These are phyloP conservation scores for Chytriomyces sp. DNA, from an alignment of 192 early-diverging fungal species.

Conservation along the genomic window DNA sequence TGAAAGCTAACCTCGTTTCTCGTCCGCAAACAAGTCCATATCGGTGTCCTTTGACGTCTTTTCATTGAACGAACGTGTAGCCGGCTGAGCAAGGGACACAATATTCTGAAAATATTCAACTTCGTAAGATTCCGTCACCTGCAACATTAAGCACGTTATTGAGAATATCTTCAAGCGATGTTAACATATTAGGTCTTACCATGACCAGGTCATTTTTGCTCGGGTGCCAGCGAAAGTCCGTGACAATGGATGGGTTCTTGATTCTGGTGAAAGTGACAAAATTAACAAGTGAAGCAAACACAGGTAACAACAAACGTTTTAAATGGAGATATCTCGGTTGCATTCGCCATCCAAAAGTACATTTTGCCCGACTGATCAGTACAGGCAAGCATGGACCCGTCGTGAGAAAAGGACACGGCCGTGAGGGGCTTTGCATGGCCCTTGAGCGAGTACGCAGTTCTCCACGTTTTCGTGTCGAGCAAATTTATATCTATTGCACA, in stretches of 20 bases:
- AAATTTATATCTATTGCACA: conserved; percentile 8
- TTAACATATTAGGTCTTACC: conserved; percentile 40
- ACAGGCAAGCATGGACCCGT: conserved; percentile 9
- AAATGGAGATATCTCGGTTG: neutral
- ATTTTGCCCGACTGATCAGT: conserved; percentile 19
- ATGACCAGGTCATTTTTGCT: conserved; percentile 63
- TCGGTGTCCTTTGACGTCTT: neutral
- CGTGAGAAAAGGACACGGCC: conserved; percentile 21
- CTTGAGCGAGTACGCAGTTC: conserved; percentile 12
- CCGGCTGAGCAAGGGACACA: no score
- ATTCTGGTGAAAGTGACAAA: neutral
- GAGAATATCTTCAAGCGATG: no score
- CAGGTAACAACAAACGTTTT: conserved; percentile 8
- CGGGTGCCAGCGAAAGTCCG: conserved; percentile 72
- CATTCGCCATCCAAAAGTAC: conserved; percentile 21
- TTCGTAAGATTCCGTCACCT: conserved; percentile 51
- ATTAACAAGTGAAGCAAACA: neutral
- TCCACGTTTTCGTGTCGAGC: conserved; percentile 39
- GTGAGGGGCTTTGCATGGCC: conserved; percentile 27
- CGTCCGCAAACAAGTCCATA: neutral
- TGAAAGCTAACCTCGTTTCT: no score
- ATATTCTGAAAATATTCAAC: conserved; percentile 55
- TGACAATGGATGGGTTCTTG: conserved; percentile 41
- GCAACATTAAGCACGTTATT: no score
- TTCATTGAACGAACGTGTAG: neutral